phyloP scores from a whole-genome alignment of 2,329 filamentous ascomycete species.

The Diaporthe capsici region DNA sequence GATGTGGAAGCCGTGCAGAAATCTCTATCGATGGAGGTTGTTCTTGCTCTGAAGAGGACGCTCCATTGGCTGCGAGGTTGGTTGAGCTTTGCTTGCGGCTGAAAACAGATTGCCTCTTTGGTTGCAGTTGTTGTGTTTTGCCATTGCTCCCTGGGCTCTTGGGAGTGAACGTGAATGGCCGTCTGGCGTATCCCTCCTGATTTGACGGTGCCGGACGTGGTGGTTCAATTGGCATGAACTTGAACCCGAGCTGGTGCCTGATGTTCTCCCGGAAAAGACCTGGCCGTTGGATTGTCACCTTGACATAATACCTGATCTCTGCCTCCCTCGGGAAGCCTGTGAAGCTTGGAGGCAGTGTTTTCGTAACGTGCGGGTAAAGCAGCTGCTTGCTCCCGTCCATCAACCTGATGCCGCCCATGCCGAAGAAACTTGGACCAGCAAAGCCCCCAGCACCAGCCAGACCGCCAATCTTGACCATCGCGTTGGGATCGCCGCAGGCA shows the following conservation, averaged over 20 bases:
- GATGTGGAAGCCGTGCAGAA: slow-evolving; percentile 85
- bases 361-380: slow-evolving; percentile 80
- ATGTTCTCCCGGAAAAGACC: slow-evolving; percentile 93
- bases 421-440: slow-evolving; percentile 61
- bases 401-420: slow-evolving; percentile 67
- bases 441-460: slow-evolving; percentile 68
- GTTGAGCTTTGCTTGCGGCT: slow-evolving; percentile 38
- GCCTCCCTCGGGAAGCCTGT: slow-evolving; percentile 89
- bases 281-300: slow-evolving; percentile 93
- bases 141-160: slow-evolving; percentile 50
- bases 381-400: slow-evolving; percentile 76
- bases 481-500: slow-evolving; percentile 69
- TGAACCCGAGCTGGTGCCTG: slow-evolving; percentile 77
- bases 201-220: slow-evolving; percentile 77
- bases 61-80: slow-evolving; percentile 21
- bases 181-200: slow-evolving; percentile 87
- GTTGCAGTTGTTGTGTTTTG: slow-evolving; percentile 15
- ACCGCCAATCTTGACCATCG: slow-evolving; percentile 68
- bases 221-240: slow-evolving; percentile 93
- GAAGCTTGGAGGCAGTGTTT: slow-evolving; percentile 89
- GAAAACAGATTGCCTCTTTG: slow-evolving; percentile 62
- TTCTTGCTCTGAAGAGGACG: slow-evolving; percentile 38
- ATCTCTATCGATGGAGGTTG: slow-evolving; percentile 80
- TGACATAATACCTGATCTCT: slow-evolving; percentile 94
- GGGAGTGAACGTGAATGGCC: slow-evolving; percentile 72